Evolutionary conservation across 2,329 filamentous ascomycete species (phyloP).

Genomic region (Coniella lustricola): DNA sequence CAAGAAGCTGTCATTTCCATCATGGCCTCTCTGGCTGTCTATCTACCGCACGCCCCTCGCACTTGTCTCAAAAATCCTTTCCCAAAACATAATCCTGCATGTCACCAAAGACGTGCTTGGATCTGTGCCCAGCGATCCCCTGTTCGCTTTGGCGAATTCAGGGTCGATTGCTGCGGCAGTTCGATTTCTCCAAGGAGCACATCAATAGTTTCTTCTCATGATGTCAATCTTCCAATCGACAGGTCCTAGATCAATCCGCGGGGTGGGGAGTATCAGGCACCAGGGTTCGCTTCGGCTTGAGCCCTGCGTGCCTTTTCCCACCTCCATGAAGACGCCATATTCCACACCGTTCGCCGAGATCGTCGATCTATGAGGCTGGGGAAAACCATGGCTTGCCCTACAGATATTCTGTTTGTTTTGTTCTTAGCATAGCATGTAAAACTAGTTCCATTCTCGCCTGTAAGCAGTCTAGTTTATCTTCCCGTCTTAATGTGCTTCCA

Average conservation of each 20-base stretch:
- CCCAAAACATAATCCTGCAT: too few species aligned
- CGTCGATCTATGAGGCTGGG: constrained; percentile 86
- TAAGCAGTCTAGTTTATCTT: too few species aligned
- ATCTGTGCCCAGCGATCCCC: constrained; percentile 85
- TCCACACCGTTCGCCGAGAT: constrained; percentile 84
- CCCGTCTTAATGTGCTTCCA: too few species aligned
- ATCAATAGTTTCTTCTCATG: constrained; percentile 55
- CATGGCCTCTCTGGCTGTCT: constrained; percentile 4
- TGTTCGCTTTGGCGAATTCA: constrained; percentile 51
- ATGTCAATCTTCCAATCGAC: constrained; percentile 92
- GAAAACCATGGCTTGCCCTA: constrained; percentile 78
- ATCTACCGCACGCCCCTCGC: too few species aligned
- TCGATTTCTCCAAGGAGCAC: constrained; percentile 84
- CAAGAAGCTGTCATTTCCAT: constrained; percentile 13
- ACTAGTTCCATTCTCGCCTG: too few species aligned
- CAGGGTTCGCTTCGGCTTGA: constrained; percentile 64
- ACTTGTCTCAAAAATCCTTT: too few species aligned
- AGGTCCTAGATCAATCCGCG: constrained; percentile 84
- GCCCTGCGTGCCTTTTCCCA: constrained; percentile 47
- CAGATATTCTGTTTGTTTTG: constrained; percentile 35
- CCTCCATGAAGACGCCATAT: constrained; percentile 69
- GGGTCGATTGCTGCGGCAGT: constrained; percentile 78
- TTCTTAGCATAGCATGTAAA: too few species aligned
- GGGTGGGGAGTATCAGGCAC: constrained; percentile 43
- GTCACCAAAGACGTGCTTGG: constrained; percentile 29